Conservation (phyloP, 345 rosid genomes). For the Arabidopsis arenosa region DNA sequence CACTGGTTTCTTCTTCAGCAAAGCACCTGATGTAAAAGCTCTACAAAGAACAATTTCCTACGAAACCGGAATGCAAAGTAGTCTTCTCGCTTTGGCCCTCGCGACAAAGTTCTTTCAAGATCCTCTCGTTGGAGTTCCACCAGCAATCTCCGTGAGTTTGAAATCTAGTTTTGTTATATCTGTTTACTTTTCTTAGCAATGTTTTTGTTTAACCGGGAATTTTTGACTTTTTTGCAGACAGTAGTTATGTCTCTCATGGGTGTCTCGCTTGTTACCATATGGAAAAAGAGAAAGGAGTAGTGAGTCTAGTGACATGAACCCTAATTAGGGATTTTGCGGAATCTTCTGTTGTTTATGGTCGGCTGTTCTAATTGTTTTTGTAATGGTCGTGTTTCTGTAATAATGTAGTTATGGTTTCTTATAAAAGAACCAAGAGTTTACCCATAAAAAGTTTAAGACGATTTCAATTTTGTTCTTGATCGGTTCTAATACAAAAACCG, state of each 20-base stretch:
- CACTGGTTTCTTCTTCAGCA: slow-evolving; percentile 59
- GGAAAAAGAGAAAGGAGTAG: slow-evolving; percentile 62
- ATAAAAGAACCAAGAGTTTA: slow-evolving; percentile 6
- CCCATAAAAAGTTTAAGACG: background rate
- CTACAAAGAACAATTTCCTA: slow-evolving; percentile 88
- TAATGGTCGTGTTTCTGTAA: background rate
- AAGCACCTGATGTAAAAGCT: slow-evolving; percentile 66
- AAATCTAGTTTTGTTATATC: background rate
- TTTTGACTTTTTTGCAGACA: slow-evolving; percentile 58
- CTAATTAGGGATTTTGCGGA: background rate
- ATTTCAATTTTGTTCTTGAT: background rate
- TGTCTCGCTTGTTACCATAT: slow-evolving; percentile 67
- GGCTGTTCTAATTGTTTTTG: background rate
- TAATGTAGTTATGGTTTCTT: background rate
- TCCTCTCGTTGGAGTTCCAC: slow-evolving; percentile 95
- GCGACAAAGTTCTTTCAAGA: slow-evolving; percentile 91
- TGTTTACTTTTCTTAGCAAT: background rate
- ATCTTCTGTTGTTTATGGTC: background rate
- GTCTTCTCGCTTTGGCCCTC: slow-evolving; percentile 89
- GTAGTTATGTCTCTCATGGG: slow-evolving; percentile 95
- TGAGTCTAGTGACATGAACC: slow-evolving; percentile 26
- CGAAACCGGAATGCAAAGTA: slow-evolving; percentile 99
- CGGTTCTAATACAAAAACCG: background rate
- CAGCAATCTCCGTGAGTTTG: slow-evolving; percentile 82
- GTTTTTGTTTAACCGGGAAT: background rate